Conservation (phyloP, 2,329 filamentous ascomycete genomes). For the Alternaria triticimaculans region DNA sequence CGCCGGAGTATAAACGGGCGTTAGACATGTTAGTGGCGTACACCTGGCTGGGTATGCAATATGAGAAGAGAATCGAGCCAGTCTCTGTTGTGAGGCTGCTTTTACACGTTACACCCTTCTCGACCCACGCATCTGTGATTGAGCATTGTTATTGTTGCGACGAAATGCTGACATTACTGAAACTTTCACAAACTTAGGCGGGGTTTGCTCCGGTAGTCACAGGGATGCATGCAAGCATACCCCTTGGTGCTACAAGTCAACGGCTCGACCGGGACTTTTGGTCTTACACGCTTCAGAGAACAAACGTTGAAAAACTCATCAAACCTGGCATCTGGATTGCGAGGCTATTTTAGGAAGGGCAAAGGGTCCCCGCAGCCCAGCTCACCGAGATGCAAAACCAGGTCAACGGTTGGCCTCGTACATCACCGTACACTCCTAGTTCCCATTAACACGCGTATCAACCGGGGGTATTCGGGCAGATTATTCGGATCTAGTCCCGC, state of each 20-base stretch:
- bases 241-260: background rate
- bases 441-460: background rate
- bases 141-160: background rate
- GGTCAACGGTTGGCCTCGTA: background rate
- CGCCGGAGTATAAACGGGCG: slow-evolving; percentile 15
- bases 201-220: background rate
- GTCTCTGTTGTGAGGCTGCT: background rate
- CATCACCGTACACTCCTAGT: background rate
- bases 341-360: background rate
- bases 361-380: background rate
- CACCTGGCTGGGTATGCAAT: slow-evolving; percentile 1
- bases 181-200: background rate
- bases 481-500: background rate
- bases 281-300: background rate
- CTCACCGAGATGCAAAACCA: background rate
- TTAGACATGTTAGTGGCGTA: slow-evolving; percentile 7
- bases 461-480: background rate
- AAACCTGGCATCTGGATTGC: background rate
- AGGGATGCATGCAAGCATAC: background rate
- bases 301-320: background rate
- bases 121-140: background rate
- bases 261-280: background rate
- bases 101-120: background rate
- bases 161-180: background rate
- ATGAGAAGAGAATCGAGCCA: slow-evolving; percentile 7